Conservation (phyloP, 176 grass and related monocot species). For the Luzula sylvatica region DNA sequence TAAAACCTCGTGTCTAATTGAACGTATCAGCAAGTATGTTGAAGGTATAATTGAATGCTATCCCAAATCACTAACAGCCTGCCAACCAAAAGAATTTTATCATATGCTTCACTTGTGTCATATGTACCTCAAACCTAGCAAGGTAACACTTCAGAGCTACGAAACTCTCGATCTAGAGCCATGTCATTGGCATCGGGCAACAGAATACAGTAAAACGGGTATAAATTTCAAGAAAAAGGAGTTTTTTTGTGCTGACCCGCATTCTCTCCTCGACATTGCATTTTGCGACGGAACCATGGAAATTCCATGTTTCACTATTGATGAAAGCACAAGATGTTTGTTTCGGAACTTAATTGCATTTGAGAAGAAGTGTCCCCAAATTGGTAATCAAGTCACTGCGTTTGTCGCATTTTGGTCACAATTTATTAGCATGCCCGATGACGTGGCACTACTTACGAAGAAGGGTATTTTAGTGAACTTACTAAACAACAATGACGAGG, state of each 20-base stretch:
- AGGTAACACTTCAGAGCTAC: neutral
- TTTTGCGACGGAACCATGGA: neutral
- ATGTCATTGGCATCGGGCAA: conserved; percentile 13
- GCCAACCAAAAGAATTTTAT: neutral
- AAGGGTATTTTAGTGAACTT: conserved; percentile 20
- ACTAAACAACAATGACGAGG: conserved; percentile 13
- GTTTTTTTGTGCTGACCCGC: neutral
- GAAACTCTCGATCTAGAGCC: too few relatives aligned
- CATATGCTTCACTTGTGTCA: too few relatives aligned
- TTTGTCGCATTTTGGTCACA: too few relatives aligned
- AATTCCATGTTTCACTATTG: conserved; percentile 17
- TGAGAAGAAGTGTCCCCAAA: too few relatives aligned
- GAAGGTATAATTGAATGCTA: neutral
- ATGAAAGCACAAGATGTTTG: too few relatives aligned
- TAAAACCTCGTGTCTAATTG: neutral
- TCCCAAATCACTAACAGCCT: neutral
- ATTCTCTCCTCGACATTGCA: conserved; percentile 16
- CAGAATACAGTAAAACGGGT: conserved; percentile 3
- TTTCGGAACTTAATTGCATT: too few relatives aligned
- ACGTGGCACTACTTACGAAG: conserved; percentile 4
- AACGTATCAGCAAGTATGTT: neutral
- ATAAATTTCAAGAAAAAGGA: neutral
- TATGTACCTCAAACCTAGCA: too few relatives aligned
- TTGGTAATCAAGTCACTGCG: too few relatives aligned
- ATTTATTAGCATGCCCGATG: too few relatives aligned